These are phyloP conservation scores for Umbelopsis sp. DNA, from an alignment of 192 early-diverging fungal genomes.

Conservation along the genomic window DNA sequence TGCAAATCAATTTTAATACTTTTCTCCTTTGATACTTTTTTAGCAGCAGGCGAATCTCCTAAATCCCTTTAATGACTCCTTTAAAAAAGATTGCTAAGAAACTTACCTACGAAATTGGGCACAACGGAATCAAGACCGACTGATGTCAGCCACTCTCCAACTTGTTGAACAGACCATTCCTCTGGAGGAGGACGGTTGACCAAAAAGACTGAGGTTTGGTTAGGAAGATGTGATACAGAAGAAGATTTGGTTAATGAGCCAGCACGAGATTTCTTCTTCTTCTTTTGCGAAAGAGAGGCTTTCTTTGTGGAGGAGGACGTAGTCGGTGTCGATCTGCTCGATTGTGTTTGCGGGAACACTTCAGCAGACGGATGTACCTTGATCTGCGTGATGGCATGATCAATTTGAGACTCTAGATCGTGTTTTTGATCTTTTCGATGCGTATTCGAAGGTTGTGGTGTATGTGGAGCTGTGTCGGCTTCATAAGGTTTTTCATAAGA, in stretches of 20 bases:
- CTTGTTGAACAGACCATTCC: conserved; percentile 59
- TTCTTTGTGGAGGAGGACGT: conserved; percentile 24
- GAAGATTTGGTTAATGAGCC: conserved; percentile 22
- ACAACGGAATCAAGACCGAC: conserved; percentile 52
- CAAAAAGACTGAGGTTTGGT: conserved; percentile 4
- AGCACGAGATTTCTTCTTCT: conserved; percentile 8
- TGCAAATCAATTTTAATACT: not conserved
- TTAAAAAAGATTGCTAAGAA: not conserved
- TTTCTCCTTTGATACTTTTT: conserved; percentile 2
- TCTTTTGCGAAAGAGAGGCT: conserved; percentile 2
- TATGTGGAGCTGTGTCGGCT: not conserved
- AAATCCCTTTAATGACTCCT: conserved; percentile 2
- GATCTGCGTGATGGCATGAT: conserved; percentile 22
- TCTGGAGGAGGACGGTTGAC: conserved; percentile 32
- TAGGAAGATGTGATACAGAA: not conserved
- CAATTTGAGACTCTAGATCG: conserved; percentile 13
- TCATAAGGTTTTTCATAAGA: conserved; percentile 36
- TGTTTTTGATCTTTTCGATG: not conserved
- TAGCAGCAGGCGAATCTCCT: not conserved
- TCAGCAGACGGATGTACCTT: conserved; percentile 10
- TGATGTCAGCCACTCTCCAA: conserved; percentile 58
- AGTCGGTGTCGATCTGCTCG: conserved; percentile 20
- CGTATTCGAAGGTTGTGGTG: not conserved
- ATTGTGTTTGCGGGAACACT: not conserved
- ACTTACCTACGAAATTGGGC: conserved; percentile 56